phyloP scores from a whole-genome alignment of 148 eudicot species.

The Camellia japonica region DNA sequence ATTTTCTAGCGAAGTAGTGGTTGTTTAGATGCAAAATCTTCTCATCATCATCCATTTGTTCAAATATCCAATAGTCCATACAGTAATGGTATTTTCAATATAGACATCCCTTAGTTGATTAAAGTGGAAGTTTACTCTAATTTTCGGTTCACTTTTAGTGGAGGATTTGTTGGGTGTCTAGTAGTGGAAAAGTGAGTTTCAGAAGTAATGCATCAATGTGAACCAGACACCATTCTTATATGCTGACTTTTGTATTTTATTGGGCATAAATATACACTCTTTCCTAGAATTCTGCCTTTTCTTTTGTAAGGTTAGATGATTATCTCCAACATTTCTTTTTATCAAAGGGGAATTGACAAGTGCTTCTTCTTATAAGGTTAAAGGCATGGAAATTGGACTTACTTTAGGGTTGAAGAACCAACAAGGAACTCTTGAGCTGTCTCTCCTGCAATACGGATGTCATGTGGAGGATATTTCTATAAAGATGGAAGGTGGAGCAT shows the following conservation, averaged over 20 bases:
- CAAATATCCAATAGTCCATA: not conserved
- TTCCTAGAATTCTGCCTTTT: not conserved
- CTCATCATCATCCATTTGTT: not conserved
- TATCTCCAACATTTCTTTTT: not conserved
- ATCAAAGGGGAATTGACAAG: slow-evolving; percentile 13
- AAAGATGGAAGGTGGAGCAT: slow-evolving; percentile 81
- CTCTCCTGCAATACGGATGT: slow-evolving; percentile 65
- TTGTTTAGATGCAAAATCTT: not conserved
- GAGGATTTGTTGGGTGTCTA: not conserved
- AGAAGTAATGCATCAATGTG: not conserved
- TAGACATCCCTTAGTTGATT: not conserved
- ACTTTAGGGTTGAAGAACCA: slow-evolving; percentile 45
- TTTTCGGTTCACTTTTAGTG: not conserved
- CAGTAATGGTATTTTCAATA: not conserved
- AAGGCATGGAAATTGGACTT: slow-evolving; percentile 72
- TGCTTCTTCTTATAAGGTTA: slow-evolving; percentile 51
- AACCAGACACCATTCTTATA: not conserved
- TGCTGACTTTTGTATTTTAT: not conserved
- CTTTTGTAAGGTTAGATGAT: not conserved
- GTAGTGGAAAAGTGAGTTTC: not conserved
- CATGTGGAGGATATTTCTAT: slow-evolving; percentile 61
- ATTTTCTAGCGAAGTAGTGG: too few relatives aligned
- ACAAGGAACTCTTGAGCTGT: slow-evolving; percentile 55
- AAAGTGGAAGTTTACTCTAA: not conserved
- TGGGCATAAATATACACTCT: not conserved